phyloP scores from a whole-genome alignment of 768 basidiomycete genomes.

The Psilocybe subaeruginosa region DNA sequence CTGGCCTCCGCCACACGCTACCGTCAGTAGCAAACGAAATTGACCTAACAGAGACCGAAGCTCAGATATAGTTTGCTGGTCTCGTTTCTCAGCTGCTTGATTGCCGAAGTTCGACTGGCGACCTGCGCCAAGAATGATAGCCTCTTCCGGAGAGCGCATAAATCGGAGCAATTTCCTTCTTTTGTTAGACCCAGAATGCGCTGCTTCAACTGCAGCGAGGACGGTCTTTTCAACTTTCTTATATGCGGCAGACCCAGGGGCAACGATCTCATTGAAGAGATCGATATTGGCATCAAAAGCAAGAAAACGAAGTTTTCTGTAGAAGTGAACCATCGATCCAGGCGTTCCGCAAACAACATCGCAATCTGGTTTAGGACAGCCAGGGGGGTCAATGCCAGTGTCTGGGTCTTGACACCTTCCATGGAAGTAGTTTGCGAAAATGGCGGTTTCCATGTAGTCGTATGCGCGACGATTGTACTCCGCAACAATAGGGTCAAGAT shows the following conservation, averaged over 20 bases:
- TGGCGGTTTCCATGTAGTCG: constrained; percentile 48
- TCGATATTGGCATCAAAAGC: constrained; percentile 46
- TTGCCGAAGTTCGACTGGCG: not conserved
- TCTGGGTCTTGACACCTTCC: constrained; percentile 63
- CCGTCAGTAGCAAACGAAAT: constrained; percentile 9
- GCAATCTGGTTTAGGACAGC: constrained; percentile 82
- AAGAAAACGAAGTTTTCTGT: constrained; percentile 47
- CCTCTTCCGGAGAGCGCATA: not conserved
- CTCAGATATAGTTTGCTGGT: constrained; percentile 15
- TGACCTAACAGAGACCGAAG: constrained; percentile 10
- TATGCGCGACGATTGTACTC: constrained; percentile 50
- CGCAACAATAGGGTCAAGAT: constrained; percentile 49
- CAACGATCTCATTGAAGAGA: constrained; percentile 35
- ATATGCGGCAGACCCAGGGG: constrained; percentile 44
- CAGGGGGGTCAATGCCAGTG: constrained; percentile 58
- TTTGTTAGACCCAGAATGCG: constrained; percentile 3
- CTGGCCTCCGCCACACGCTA: constrained; percentile 47
- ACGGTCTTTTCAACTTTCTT: constrained; percentile 44
- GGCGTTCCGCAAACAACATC: constrained; percentile 81
- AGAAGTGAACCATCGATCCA: constrained; percentile 79
- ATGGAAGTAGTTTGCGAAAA: constrained; percentile 75
- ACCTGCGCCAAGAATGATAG: not conserved
- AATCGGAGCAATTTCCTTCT: constrained; percentile 13
- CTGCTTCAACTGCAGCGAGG: constrained; percentile 27
- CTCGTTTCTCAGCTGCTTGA: constrained; percentile 6